These are phyloP conservation scores for Noccaea bulbosa DNA, from an alignment of 345 rosid genomes.

Conservation along the genomic window DNA sequence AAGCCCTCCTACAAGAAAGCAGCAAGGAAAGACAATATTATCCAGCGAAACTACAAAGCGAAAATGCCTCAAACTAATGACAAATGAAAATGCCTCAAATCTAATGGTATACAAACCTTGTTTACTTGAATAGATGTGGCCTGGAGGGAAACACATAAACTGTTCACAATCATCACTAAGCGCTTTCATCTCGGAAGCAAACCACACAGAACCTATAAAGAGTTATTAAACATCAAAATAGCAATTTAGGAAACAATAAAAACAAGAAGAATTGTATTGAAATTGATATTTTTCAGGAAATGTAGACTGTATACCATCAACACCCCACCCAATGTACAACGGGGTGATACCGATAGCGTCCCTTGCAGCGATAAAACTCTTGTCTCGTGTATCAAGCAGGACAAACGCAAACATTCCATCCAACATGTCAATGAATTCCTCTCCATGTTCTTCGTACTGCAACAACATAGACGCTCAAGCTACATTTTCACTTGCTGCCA, in stretches of 20 bases:
- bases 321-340: conserved; percentile 85
- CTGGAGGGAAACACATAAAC: conserved; percentile 73
- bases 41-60: not conserved
- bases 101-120: conserved; percentile 54
- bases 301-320: conserved; percentile 55
- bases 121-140: conserved; percentile 82
- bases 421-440: conserved; percentile 70
- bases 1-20: conserved; percentile 55
- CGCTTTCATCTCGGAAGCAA: conserved; percentile 93
- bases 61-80: not conserved
- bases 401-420: conserved; percentile 92
- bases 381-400: conserved; percentile 72
- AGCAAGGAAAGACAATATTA: not conserved
- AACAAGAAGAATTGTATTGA: not conserved
- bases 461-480: conserved; percentile 8
- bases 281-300: not conserved
- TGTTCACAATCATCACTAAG: conserved; percentile 83
- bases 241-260: not conserved
- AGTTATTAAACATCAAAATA: conserved; percentile 9
- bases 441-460: conserved; percentile 86
- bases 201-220: conserved; percentile 74
- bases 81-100: not conserved
- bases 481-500: not conserved
- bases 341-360: conserved; percentile 80
- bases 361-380: conserved; percentile 77